These are phyloP conservation scores for Thelonectria olida DNA, from an alignment of 2,329 filamentous ascomycete genomes.

Conservation along the genomic window DNA sequence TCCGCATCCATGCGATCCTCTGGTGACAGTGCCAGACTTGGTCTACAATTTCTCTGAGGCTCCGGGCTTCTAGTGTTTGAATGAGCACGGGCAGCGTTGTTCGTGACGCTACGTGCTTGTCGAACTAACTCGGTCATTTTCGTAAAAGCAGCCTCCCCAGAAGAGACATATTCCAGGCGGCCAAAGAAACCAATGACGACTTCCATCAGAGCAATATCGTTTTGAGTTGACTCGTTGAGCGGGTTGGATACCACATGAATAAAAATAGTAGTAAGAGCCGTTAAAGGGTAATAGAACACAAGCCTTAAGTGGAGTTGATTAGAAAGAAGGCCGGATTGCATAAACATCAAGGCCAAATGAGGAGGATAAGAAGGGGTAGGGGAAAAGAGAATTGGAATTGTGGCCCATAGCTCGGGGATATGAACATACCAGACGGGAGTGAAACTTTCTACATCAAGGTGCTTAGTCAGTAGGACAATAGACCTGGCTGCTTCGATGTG, in stretches of 20 bases:
- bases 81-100: background rate
- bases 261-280: constrained; percentile 4
- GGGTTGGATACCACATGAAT: background rate
- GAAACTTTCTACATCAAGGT: constrained; percentile 15
- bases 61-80: background rate
- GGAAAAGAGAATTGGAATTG: too few species aligned
- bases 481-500: constrained; percentile 8
- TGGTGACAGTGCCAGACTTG: too few species aligned
- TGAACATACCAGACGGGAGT: constrained; percentile 10
- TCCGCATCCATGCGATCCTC: too few species aligned
- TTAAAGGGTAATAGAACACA: constrained; percentile 7
- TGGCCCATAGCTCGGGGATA: too few species aligned
- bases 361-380: background rate
- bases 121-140: constrained; percentile 15
- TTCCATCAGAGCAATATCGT: constrained; percentile 17
- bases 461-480: constrained; percentile 5
- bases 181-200: constrained; percentile 12
- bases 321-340: background rate
- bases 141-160: constrained; percentile 13
- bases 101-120: background rate
- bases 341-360: too few species aligned
- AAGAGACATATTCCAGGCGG: constrained; percentile 12
- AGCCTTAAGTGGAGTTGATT: background rate
- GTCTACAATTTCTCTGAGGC: too few species aligned
- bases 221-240: background rate